A percentile compares a stretch with the other conserved stretches of the same genome.
Conservation (phyloP, 169 alveolate genomes). For the Theileria equi region DNA sequence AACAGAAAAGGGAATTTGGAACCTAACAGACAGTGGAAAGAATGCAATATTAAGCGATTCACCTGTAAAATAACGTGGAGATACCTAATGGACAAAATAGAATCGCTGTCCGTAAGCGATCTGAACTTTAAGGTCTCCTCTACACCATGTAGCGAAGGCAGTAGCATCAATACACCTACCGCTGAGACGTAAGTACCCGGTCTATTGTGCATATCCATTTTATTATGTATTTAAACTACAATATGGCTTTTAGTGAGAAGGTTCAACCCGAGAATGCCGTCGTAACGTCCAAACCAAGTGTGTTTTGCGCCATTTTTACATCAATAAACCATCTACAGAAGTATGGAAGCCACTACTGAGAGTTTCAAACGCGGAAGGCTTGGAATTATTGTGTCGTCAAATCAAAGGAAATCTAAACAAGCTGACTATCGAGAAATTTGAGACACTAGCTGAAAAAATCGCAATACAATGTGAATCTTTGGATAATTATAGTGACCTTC, state of each 20-base stretch:
- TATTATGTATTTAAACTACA: background rate
- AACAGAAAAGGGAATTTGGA: background rate
- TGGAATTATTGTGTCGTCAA: conserved; percentile 63
- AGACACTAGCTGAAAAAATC: conserved; percentile 83
- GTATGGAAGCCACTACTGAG: conserved; percentile 43
- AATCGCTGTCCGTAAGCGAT: conserved; percentile 36
- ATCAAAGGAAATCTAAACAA: conserved; percentile 82
- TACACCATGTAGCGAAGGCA: conserved; percentile 1
- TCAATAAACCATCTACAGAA: background rate
- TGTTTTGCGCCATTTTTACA: background rate
- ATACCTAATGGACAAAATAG: conserved; percentile 58
- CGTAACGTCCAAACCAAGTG: conserved; percentile 7
- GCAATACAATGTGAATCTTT: conserved; percentile 79
- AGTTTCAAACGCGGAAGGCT: conserved; percentile 10
- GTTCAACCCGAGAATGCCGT: background rate
- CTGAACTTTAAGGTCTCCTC: conserved; percentile 25
- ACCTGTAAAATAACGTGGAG: conserved; percentile 8
- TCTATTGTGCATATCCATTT: background rate
- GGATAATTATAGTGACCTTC: conserved; percentile 71
- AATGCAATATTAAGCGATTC: conserved; percentile 25
- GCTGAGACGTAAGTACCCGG: background rate
- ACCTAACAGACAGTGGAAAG: conserved; percentile 13
- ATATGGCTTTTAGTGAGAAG: conserved; percentile 1
- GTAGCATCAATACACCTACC: conserved; percentile 6
- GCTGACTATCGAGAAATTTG: conserved; percentile 86